phyloP scores from a whole-genome alignment of 169 alveolate genomes.

The Babesia gibsoni region DNA sequence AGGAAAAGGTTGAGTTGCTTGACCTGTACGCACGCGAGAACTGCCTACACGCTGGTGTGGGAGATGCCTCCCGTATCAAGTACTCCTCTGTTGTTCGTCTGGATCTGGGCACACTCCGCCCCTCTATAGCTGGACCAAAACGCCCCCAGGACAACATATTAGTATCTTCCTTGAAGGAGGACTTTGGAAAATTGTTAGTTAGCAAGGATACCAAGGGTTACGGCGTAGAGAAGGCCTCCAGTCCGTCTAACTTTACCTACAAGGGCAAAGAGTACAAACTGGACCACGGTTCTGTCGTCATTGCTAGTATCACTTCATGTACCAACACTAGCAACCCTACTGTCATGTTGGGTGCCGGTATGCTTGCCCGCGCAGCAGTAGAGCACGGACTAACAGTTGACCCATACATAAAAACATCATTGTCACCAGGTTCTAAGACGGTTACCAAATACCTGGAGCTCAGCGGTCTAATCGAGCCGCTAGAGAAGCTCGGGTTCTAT shows the following conservation, averaged over 20 bases:
- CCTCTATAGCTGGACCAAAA: conserved; percentile 95
- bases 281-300: conserved; percentile 91
- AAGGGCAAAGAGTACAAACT: conserved; percentile 70
- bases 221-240: conserved; percentile 54
- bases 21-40: conserved; percentile 78
- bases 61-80: conserved; percentile 57
- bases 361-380: conserved; percentile 91
- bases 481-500: conserved; percentile 91
- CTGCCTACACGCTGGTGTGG: conserved; percentile 49
- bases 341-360: conserved; percentile 96
- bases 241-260: conserved; percentile 32
- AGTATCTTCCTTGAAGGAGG: conserved; percentile 82
- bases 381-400: conserved; percentile 85
- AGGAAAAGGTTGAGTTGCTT: conserved; percentile 79
- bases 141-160: conserved; percentile 95
- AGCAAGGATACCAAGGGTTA: conserved; percentile 85
- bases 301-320: conserved; percentile 95
- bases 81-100: conserved; percentile 76
- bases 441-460: conserved; percentile 71
- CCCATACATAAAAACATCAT: conserved; percentile 92
- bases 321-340: conserved; percentile 96
- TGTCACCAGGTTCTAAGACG: conserved; percentile 92
- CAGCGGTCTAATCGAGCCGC: conserved; percentile 82
- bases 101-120: conserved; percentile 88
- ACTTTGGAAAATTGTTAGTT: conserved; percentile 77